phyloP scores from a whole-genome alignment of 805 yeast genomes.

The Wickerhamomyces chaumierensis region DNA sequence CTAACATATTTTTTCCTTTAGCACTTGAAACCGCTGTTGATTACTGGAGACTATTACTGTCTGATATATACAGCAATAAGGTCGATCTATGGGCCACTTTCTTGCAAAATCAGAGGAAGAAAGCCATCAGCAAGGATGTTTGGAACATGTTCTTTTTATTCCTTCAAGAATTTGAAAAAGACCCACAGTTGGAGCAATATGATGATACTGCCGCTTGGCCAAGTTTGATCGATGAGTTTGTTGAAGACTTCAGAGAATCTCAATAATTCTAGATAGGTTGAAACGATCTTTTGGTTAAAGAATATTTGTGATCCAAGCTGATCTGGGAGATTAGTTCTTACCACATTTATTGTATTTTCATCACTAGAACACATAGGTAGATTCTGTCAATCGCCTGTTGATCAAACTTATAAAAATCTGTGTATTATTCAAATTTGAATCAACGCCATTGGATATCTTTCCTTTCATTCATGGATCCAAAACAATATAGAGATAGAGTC shows the following conservation, averaged over 20 bases:
- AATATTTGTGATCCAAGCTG: no score
- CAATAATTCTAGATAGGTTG: no score
- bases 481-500: no score
- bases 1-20: background rate
- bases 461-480: no score
- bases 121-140: conserved; percentile 54
- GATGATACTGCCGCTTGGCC: conserved; percentile 92
- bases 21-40: conserved; percentile 49
- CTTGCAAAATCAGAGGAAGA: conserved; percentile 29
- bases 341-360: no score
- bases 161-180: conserved; percentile 36
- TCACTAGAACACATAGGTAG: no score
- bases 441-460: no score
- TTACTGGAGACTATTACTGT: conserved; percentile 67
- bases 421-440: no score
- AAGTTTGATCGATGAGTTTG: conserved; percentile 71
- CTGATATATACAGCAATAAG: conserved; percentile 18
- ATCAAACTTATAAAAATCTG: no score
- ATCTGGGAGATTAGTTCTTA: no score
- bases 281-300: no score
- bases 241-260: conserved; percentile 37
- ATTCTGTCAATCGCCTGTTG: no score
- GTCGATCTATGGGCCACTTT: conserved; percentile 52
- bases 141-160: conserved; percentile 81
- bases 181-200: conserved; percentile 45